Evolutionary conservation across 345 rosid genomes (phyloP), one percentile per base, ranked within the genome.

Genomic region (Ceriops decandra): DNA sequence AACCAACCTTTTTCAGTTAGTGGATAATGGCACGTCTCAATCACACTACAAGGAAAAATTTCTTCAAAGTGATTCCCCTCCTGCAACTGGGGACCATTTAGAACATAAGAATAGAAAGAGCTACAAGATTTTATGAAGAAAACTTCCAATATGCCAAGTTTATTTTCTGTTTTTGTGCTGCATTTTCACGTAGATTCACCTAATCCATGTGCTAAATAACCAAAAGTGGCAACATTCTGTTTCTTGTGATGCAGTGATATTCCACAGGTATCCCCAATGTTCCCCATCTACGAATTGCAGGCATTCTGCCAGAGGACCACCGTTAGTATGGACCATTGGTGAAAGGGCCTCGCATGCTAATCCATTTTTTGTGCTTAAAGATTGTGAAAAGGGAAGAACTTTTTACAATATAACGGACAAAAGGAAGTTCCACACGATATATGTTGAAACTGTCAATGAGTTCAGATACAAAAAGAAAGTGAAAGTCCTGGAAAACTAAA

Each of bases 21-120:
- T 80, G 84, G 85, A 88, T 84, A 83, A 87, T 52, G 96, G 79
- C 80, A 80, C 69, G 92, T 87, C 97, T 71, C 92, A 80, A 80
- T 89, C 91, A 86, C 82, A 79, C 91, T 72, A 74, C 87, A 68
- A 76, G 66, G 79, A 77, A 75, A 81, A 79, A 68, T 70, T 71
- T 70, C 76, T 78, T 83, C 79, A 82, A 85, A 74, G 79, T 70
- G 78, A 76, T 82, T 74, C 49, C 84, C 83, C 70, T 59, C 79
- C 87, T 86, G 92, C 89, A 83, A 77, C 70, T 66, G 82, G 85
- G 82, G 85, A 88, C 82, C 81, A 73, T 60, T 74, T 72, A 74
- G 76, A 77, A 66, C 67, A 73, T 73, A 49, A 70, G 60, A 53
- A 78, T 42, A 32, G 71, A 72, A 72, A 60, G 72, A 70, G 70